Percentiles rank a stretch among this genome's conserved stretches.
phyloP scores from a whole-genome alignment of 2,329 filamentous ascomycete genomes.

The Diplodia seriata region DNA sequence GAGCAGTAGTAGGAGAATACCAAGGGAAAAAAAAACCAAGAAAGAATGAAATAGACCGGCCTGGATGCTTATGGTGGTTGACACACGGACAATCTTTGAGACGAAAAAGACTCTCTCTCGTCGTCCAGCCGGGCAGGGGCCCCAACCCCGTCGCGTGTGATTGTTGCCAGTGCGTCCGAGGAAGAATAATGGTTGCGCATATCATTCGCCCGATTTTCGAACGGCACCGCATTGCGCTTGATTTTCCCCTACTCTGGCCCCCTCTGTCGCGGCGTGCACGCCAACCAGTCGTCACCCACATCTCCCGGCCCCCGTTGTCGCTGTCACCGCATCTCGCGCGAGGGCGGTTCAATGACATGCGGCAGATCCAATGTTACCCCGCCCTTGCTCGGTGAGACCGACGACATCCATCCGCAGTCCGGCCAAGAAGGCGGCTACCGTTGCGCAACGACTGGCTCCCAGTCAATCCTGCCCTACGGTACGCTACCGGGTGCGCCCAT shows the following conservation, averaged over 20 bases:
- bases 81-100: constrained; percentile 1
- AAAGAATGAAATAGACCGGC: background rate
- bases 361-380: constrained; percentile 8
- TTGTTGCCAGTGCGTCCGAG: background rate
- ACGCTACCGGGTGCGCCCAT: background rate
- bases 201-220: background rate
- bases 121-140: background rate
- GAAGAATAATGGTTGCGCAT: background rate
- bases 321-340: too few species aligned
- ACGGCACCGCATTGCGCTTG: background rate
- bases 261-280: background rate
- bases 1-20: background rate
- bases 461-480: background rate
- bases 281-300: background rate
- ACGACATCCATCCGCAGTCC: background rate
- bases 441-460: constrained; percentile 16
- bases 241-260: background rate
- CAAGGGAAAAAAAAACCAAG: background rate
- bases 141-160: background rate
- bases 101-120: background rate
- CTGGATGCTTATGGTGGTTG: background rate
- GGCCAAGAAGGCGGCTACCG: background rate
- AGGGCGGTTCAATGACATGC: constrained; percentile 13
- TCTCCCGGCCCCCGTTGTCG: background rate
- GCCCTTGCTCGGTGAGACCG: background rate